Percentiles rank a stretch among this genome's conserved stretches.
Evolutionary conservation across 2,329 filamentous ascomycete genomes (phyloP).

Genomic region (Aureobasidium sp.): DNA sequence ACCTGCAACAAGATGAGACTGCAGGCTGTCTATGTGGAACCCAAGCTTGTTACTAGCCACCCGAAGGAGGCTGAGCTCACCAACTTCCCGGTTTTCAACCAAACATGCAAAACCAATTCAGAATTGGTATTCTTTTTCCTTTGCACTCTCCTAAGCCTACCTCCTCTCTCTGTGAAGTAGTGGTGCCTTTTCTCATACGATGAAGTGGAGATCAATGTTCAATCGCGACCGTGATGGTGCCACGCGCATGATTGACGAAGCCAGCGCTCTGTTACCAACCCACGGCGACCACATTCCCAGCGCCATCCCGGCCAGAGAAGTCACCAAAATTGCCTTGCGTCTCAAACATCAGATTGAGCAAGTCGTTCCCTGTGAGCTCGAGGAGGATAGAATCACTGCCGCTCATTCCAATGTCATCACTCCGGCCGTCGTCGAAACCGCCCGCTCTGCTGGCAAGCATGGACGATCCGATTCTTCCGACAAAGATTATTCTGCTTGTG

Average conservation of each 20-base stretch:
- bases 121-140: neutral
- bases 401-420: conserved; percentile 86
- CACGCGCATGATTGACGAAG: conserved; percentile 10
- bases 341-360: conserved; percentile 87
- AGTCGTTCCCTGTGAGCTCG: conserved; percentile 83
- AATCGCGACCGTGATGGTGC: conserved; percentile 4
- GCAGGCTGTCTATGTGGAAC: neutral
- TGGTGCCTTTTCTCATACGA: neutral
- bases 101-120: neutral
- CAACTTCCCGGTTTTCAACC: conserved; percentile 4
- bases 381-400: conserved; percentile 64
- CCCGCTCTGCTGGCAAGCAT: conserved; percentile 64
- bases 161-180: neutral
- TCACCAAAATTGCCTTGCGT: conserved; percentile 83
- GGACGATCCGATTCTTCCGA: conserved; percentile 20
- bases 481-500: conserved; percentile 63
- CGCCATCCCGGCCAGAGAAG: conserved; percentile 67
- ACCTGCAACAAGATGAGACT: neutral
- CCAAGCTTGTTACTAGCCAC: neutral
- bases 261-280: conserved; percentile 51
- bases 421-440: conserved; percentile 67
- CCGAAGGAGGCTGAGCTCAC: neutral
- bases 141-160: neutral
- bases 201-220: conserved; percentile 12
- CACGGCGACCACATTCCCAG: conserved; percentile 54